phyloP scores from a whole-genome alignment of 2,329 filamentous ascomycete species.

The Waltergamsia citrina region DNA sequence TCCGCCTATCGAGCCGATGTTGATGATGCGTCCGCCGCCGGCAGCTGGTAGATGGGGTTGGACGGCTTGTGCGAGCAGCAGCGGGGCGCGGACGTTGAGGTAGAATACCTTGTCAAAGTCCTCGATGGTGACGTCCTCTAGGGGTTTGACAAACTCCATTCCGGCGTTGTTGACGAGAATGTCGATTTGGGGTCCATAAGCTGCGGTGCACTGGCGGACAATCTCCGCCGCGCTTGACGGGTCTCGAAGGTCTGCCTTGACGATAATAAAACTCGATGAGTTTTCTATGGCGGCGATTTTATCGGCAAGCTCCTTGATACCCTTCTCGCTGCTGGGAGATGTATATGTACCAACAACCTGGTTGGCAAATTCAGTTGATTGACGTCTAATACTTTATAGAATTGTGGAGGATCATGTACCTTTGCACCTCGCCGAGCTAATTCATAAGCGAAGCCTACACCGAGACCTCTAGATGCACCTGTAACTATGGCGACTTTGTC shows the following conservation, averaged over 20 bases:
- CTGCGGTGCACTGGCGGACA: constrained; percentile 17
- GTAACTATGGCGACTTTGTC: constrained; percentile 13
- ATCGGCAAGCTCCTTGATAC: constrained; percentile 6
- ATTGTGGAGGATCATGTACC: constrained; percentile 5
- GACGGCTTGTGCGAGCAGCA: constrained; percentile 43
- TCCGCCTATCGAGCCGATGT: constrained; percentile 45
- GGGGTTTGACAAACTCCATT: constrained; percentile 19
- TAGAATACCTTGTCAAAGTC: constrained; percentile 46
- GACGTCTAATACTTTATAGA: not conserved
- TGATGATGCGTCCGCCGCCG: constrained; percentile 38
- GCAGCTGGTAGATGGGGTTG: constrained; percentile 34
- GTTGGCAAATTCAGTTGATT: no score
- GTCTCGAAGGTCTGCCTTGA: constrained; percentile 12
- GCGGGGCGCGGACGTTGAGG: constrained; percentile 44
- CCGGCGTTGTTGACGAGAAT: constrained; percentile 30
- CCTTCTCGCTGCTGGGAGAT: constrained; percentile 7
- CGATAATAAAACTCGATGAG: constrained; percentile 4
- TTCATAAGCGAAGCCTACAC: constrained; percentile 11
- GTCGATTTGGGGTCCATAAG: constrained; percentile 12
- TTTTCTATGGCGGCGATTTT: constrained; percentile 7
- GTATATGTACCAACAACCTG: constrained; percentile 11
- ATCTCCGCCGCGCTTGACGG: constrained; percentile 14
- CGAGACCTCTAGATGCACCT: constrained; percentile 13
- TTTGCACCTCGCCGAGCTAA: constrained; percentile 12
- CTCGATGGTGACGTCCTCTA: constrained; percentile 31